Evolutionary conservation across 106 monocot genomes (phyloP).

Genomic region (Dioscorea dumetorum): DNA sequence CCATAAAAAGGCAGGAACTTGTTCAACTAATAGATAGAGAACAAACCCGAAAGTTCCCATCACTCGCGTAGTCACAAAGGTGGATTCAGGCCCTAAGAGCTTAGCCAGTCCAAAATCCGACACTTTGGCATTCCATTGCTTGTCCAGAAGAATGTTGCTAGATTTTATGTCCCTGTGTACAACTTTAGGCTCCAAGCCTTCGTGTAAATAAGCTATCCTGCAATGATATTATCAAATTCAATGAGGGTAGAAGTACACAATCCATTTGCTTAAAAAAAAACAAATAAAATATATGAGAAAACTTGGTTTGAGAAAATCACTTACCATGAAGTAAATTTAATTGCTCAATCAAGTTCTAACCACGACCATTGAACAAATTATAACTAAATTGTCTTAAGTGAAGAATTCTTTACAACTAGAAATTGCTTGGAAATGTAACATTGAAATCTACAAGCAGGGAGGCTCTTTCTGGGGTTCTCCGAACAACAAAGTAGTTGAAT

Average conservation of each 20-base stretch:
- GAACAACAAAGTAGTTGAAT: neutral
- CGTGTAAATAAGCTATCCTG: slow-evolving; percentile 90
- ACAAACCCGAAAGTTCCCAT: slow-evolving; percentile 97
- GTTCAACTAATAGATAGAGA: neutral
- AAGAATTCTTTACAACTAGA: too few species aligned
- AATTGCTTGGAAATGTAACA: too few species aligned
- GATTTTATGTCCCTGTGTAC: slow-evolving; percentile 95
- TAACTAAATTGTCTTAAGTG: too few species aligned
- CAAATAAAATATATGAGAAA: neutral
- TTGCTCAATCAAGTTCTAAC: neutral
- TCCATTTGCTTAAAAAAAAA: neutral
- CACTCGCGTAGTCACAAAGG: slow-evolving; percentile 80
- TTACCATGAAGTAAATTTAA: neutral
- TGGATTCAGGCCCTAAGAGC: slow-evolving; percentile 71
- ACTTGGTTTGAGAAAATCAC: neutral
- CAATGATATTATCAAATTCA: neutral
- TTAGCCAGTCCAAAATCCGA: slow-evolving; percentile 96
- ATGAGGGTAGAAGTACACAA: neutral
- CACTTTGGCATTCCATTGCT: slow-evolving; percentile 84
- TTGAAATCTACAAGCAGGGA: neutral
- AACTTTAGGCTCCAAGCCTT: slow-evolving; percentile 95
- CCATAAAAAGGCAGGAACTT: too few species aligned
- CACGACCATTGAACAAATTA: too few species aligned
- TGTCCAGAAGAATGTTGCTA: slow-evolving; percentile 90
- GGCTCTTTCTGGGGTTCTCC: neutral